These are phyloP conservation scores for Vigna mungo DNA, from an alignment of 306 rosid genomes.

Conservation along the genomic window DNA sequence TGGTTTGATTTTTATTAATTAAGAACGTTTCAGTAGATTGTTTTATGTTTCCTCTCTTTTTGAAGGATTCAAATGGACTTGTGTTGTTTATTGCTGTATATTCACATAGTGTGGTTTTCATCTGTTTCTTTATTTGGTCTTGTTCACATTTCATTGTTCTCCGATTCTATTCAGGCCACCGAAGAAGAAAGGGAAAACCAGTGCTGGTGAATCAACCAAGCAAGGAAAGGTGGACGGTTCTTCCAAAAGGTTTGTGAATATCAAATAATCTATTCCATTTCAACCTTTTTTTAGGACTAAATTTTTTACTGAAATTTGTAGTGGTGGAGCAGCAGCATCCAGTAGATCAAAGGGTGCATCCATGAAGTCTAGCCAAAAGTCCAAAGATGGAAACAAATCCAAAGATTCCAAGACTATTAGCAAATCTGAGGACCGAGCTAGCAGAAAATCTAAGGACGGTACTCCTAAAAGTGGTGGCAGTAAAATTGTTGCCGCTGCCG, in stretches of 20 bases:
- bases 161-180: constrained; percentile 54
- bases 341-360: constrained; percentile 62
- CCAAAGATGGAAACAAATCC: constrained; percentile 58
- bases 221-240: constrained; percentile 58
- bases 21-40: not conserved
- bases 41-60: constrained; percentile 2
- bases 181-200: constrained; percentile 71
- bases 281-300: constrained; percentile 41
- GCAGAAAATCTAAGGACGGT: constrained; percentile 64
- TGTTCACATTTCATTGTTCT: constrained; percentile 30
- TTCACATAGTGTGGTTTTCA: constrained; percentile 21
- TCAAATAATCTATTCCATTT: constrained; percentile 20
- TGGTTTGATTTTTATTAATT: constrained; percentile 4
- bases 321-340: constrained; percentile 63
- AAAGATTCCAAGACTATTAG: constrained; percentile 65
- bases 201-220: constrained; percentile 56
- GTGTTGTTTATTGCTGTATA: constrained; percentile 18
- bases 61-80: constrained; percentile 1
- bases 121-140: constrained; percentile 24
- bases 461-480: constrained; percentile 55
- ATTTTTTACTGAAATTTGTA: constrained; percentile 32
- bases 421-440: constrained; percentile 54
- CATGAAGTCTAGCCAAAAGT: constrained; percentile 56
- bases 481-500: constrained; percentile 53
- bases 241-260: constrained; percentile 64